Evolutionary conservation across 2,329 filamentous ascomycete species (phyloP).

Genomic region (Alternaria gansuensis): DNA sequence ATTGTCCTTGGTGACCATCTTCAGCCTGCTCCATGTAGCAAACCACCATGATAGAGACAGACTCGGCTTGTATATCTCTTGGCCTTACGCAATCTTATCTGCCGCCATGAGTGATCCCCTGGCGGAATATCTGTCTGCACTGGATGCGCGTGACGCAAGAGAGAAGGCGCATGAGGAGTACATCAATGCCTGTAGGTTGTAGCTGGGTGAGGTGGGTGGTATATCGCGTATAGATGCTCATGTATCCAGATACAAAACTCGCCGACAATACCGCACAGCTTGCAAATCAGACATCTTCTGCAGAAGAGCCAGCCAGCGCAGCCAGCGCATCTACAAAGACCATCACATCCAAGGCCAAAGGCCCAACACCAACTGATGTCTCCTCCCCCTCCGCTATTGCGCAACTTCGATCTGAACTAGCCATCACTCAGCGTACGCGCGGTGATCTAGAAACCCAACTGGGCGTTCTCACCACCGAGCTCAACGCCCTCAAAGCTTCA

Average conservation of each 20-base stretch:
- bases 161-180: slow-evolving; percentile 72
- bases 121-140: slow-evolving; percentile 78
- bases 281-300: slow-evolving; percentile 35
- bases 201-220: background rate
- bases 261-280: slow-evolving; percentile 56
- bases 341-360: slow-evolving; percentile 37
- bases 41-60: slow-evolving; percentile 35
- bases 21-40: slow-evolving; percentile 29
- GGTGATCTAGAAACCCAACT: slow-evolving; percentile 72
- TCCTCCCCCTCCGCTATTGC: slow-evolving; percentile 33
- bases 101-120: slow-evolving; percentile 74
- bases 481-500: slow-evolving; percentile 69
- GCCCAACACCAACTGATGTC: slow-evolving; percentile 24
- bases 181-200: slow-evolving; percentile 76
- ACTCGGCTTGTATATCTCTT: slow-evolving; percentile 7
- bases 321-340: slow-evolving; percentile 35
- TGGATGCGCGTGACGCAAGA: slow-evolving; percentile 75
- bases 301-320: slow-evolving; percentile 29
- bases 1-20: slow-evolving; percentile 16
- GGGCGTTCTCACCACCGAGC: slow-evolving; percentile 68
- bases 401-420: slow-evolving; percentile 68
- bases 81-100: slow-evolving; percentile 19
- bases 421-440: slow-evolving; percentile 78
- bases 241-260: slow-evolving; percentile 54
- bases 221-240: slow-evolving; percentile 14